Percentiles rank a stretch among this genome's conserved stretches.
Conservation (phyloP, 768 basidiomycete genomes). For the Phlebiopsis gigantea region DNA sequence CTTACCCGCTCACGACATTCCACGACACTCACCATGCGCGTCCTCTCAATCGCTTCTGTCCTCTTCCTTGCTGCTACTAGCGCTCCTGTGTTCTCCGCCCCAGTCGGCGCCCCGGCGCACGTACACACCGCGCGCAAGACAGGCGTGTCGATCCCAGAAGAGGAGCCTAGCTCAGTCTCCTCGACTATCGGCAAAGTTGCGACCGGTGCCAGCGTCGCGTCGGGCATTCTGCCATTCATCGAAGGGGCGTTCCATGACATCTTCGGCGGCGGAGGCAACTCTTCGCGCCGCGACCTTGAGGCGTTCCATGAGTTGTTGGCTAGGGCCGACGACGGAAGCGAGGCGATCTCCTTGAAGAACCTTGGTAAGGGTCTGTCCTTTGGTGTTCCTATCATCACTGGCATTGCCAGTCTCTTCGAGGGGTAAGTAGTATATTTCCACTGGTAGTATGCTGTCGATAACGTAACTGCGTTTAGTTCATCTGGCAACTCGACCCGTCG, state of each 20-base stretch:
- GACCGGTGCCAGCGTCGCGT: background rate
- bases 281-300: background rate
- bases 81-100: background rate
- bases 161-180: no score
- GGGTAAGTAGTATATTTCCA: background rate
- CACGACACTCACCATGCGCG: slow-evolving; percentile 8
- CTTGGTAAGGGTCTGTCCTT: background rate
- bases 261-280: background rate
- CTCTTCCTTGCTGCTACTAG: background rate
- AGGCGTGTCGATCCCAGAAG: background rate
- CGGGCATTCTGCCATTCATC: background rate
- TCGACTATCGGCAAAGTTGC: background rate
- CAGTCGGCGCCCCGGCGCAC: background rate
- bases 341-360: background rate
- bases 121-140: background rate
- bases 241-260: background rate
- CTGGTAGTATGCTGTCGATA: background rate
- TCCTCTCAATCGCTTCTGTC: background rate
- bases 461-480: background rate
- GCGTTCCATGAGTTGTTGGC: background rate
- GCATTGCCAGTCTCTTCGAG: background rate
- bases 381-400: background rate
- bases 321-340: background rate
- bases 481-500: background rate
- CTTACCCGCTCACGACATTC: background rate